phyloP scores from a whole-genome alignment of 768 basidiomycete genomes.

The Coprinopsis sp. region DNA sequence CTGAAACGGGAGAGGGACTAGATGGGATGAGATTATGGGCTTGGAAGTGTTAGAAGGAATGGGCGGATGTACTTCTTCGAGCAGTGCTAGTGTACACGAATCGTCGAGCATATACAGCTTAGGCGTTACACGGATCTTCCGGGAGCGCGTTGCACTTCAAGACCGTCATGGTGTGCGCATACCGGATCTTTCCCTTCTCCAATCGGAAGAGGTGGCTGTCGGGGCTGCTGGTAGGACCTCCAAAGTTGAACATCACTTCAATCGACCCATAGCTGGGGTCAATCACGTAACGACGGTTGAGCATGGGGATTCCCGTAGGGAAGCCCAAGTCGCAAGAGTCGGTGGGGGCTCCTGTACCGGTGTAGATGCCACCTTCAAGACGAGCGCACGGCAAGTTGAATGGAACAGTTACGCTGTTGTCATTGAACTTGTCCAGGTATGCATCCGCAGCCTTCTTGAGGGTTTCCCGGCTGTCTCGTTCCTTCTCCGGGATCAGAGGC shows the following conservation, averaged over 20 bases:
- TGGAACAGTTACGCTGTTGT: conserved; percentile 6
- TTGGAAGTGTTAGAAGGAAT: too few relatives aligned
- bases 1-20: too few relatives aligned
- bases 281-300: conserved; percentile 8
- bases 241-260: conserved; percentile 6
- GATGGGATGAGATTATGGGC: too few relatives aligned
- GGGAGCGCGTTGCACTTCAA: conserved; percentile 2
- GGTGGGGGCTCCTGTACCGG: background rate
- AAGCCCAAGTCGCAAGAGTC: conserved; percentile 5
- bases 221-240: conserved; percentile 6
- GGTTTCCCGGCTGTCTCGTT: conserved; percentile 1
- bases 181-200: conserved; percentile 4
- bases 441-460: conserved; percentile 6
- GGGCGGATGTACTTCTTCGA: too few relatives aligned
- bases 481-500: background rate
- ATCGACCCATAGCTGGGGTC: conserved; percentile 9
- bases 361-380: conserved; percentile 6
- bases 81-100: too few relatives aligned
- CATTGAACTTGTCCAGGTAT: conserved; percentile 8
- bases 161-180: conserved; percentile 7
- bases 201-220: conserved; percentile 4
- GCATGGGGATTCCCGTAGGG: conserved; percentile 7
- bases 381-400: conserved; percentile 3
- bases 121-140: background rate
- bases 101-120: too few relatives aligned